Evolutionary conservation across 164 flowering plant species (phyloP).

Genomic region (Piper betle): DNA sequence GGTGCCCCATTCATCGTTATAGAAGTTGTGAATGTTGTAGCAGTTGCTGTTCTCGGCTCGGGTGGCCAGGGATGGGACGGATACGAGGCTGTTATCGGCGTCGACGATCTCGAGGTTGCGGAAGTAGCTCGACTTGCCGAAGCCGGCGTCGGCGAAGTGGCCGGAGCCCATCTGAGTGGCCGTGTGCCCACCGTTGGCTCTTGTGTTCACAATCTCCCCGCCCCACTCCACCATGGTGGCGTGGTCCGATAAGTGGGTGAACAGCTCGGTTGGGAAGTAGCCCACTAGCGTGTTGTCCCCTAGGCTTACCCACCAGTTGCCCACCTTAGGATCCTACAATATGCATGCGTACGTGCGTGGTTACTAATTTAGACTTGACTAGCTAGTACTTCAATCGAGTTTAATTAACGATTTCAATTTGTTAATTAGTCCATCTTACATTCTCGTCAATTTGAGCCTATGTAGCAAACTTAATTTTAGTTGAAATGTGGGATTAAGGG

Average conservation of each 20-base stretch:
- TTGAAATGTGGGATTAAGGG: not conserved
- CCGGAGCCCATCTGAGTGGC: slow-evolving; percentile 80
- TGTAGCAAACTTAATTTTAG: not conserved
- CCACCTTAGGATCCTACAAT: slow-evolving; percentile 58
- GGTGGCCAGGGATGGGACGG: slow-evolving; percentile 46
- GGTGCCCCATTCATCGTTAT: slow-evolving; percentile 69
- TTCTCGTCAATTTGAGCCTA: not conserved
- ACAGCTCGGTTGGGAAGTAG: slow-evolving; percentile 69
- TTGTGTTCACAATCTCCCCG: slow-evolving; percentile 64
- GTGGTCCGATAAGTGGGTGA: slow-evolving; percentile 53
- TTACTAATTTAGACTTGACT: not conserved
- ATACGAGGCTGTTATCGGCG: slow-evolving; percentile 68
- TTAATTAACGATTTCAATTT: no score
- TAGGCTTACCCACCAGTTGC: slow-evolving; percentile 75
- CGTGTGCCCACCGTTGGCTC: slow-evolving; percentile 48
- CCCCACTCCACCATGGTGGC: slow-evolving; percentile 87
- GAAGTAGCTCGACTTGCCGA: slow-evolving; percentile 72
- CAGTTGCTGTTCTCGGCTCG: slow-evolving; percentile 88
- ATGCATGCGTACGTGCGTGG: not conserved
- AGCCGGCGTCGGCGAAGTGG: slow-evolving; percentile 68
- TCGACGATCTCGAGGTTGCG: slow-evolving; percentile 83
- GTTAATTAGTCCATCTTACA: no score
- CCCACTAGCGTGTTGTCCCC: slow-evolving; percentile 56
- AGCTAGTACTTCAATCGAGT: no score
- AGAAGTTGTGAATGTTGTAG: slow-evolving; percentile 66